Conservation (phyloP, 805 yeast species). For the Brettanomyces nanus region DNA sequence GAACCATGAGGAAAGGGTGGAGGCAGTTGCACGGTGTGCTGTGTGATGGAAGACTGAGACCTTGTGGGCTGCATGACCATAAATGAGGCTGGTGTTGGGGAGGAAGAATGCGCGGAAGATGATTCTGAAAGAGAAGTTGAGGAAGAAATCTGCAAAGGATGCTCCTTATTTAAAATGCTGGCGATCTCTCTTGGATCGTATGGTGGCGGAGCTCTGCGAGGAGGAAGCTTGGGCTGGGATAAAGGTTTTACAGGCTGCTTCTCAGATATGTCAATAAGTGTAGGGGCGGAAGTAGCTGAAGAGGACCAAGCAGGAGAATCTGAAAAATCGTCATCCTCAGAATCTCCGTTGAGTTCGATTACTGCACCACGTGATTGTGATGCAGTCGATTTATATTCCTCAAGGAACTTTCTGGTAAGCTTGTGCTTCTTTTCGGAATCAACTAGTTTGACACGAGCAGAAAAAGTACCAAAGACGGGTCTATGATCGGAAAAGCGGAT, state of each 20-base stretch:
- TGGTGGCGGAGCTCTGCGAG: conserved; percentile 1
- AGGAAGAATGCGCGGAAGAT: conserved; percentile 3
- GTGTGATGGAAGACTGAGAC: conserved; percentile 18
- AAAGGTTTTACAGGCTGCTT: conserved; percentile 3
- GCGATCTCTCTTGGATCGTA: background rate
- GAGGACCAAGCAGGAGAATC: conserved; percentile 14
- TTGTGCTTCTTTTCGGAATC: conserved; percentile 53
- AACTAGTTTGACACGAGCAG: conserved; percentile 56
- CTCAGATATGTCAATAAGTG: conserved; percentile 16
- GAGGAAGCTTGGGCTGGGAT: background rate
- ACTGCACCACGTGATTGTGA: conserved; percentile 11
- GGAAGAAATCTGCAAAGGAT: background rate
- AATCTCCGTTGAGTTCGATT: conserved; percentile 24
- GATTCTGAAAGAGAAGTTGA: background rate
- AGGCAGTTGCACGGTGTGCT: too few species aligned
- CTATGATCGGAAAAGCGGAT: conserved; percentile 78
- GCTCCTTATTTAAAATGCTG: background rate
- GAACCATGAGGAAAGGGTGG: conserved; percentile 8
- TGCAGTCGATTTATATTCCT: conserved; percentile 36
- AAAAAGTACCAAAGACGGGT: conserved; percentile 81
- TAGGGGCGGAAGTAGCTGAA: conserved; percentile 12
- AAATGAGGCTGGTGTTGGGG: conserved; percentile 18
- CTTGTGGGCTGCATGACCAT: conserved; percentile 14
- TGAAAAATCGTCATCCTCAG: conserved; percentile 8
- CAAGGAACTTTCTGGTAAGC: conserved; percentile 52